A percentile compares a stretch with the other conserved stretches of the same genome.
These are phyloP conservation scores for Penicillium sp. DNA, from an alignment of 2,329 filamentous ascomycete species.

Conservation along the genomic window DNA sequence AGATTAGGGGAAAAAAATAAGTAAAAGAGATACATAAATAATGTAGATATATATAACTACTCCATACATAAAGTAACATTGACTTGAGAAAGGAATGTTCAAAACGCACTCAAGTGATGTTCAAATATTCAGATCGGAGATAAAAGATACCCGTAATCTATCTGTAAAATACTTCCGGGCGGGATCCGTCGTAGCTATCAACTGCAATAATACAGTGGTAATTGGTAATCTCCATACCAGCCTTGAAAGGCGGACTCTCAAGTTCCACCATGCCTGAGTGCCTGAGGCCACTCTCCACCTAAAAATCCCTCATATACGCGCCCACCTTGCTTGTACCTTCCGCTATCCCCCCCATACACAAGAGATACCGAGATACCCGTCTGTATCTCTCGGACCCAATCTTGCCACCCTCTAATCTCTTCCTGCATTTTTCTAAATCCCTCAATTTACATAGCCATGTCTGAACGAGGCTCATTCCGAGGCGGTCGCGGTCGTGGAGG, in stretches of 20 bases:
- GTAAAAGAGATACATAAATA: background rate
- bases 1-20: too few relatives aligned
- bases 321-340: slow-evolving; percentile 11
- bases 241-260: background rate
- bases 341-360: slow-evolving; percentile 13
- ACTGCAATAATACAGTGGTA: background rate
- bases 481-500: slow-evolving; percentile 20
- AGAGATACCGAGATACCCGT: background rate
- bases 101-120: too few relatives aligned
- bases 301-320: slow-evolving; percentile 26
- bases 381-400: background rate
- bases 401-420: slow-evolving; percentile 7
- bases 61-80: background rate
- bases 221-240: slow-evolving; percentile 5
- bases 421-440: slow-evolving; percentile 38
- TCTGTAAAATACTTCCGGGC: slow-evolving; percentile 8
- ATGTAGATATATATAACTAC: background rate
- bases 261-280: background rate
- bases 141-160: background rate
- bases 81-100: background rate
- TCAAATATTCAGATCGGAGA: background rate
- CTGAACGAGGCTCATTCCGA: slow-evolving; percentile 26
- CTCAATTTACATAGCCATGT: slow-evolving; percentile 54
- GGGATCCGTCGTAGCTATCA: background rate
- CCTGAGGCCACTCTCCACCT: background rate